A percentile compares a stretch with the other conserved stretches of the same genome.
These are phyloP conservation scores for Alternaria dauci DNA, from an alignment of 2,329 filamentous ascomycete species.

Conservation along the genomic window DNA sequence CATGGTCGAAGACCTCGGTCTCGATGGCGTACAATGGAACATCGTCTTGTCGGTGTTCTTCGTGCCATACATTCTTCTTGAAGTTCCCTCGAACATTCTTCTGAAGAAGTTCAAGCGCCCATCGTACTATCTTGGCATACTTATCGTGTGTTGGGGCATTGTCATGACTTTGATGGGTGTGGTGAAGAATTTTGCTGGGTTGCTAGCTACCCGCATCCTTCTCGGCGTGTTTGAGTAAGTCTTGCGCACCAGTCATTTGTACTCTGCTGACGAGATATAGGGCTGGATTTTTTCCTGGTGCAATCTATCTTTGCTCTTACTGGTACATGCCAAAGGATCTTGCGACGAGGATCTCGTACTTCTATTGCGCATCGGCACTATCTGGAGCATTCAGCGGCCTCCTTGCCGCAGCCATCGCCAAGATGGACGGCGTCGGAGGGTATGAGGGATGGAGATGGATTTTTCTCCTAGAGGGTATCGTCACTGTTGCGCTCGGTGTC, in stretches of 20 bases:
- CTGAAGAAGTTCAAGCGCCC: background rate
- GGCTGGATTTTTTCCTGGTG: constrained; percentile 48
- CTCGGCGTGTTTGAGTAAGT: constrained; percentile 26
- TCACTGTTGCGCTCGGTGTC: constrained; percentile 39
- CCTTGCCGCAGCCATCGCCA: constrained; percentile 49
- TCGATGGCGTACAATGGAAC: constrained; percentile 50
- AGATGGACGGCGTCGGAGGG: constrained; percentile 52
- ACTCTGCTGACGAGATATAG: background rate
- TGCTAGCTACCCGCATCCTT: background rate
- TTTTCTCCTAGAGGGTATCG: constrained; percentile 54
- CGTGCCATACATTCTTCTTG: constrained; percentile 51
- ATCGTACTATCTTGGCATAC: background rate
- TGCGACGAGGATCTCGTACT: constrained; percentile 44
- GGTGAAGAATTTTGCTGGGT: background rate
- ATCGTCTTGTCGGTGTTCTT: constrained; percentile 70
- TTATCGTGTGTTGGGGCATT: background rate
- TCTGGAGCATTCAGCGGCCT: constrained; percentile 55
- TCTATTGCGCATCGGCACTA: constrained; percentile 51
- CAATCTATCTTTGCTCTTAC: constrained; percentile 43
- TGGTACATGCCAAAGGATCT: constrained; percentile 51
- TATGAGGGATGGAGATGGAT: constrained; percentile 56
- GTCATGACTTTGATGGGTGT: background rate
- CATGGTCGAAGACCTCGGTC: constrained; percentile 64
- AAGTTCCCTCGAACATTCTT: constrained; percentile 56
- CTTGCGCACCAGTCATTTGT: background rate